Conservation (phyloP, 768 basidiomycete genomes). For the Pulveroboletus sp. region DNA sequence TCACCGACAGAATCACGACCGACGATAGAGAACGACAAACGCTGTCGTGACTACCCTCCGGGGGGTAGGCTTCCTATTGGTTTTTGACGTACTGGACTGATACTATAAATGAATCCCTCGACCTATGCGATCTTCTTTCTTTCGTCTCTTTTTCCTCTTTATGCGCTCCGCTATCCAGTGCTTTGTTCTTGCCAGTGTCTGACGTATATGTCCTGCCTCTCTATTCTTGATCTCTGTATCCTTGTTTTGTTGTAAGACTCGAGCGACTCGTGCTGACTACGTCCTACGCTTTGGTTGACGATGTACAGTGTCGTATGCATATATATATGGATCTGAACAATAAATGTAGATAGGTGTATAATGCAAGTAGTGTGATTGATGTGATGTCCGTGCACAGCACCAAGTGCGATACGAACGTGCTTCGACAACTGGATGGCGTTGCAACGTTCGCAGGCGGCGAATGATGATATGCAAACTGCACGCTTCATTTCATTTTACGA, state of each 20-base stretch:
- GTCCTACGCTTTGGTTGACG: background rate
- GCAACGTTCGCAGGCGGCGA: no score
- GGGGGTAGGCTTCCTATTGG: no score
- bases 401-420: no score
- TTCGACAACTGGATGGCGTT: no score
- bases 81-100: conserved; percentile 3
- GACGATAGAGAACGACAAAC: background rate
- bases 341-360: background rate
- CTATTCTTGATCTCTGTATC: background rate
- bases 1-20: background rate
- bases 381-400: no score
- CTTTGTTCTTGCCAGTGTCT: background rate
- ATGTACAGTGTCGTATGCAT: background rate
- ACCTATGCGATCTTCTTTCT: conserved; percentile 1
- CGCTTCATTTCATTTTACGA: no score
- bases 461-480: no score
- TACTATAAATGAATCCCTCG: background rate
- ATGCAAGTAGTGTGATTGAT: no score
- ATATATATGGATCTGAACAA: background rate
- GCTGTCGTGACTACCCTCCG: background rate
- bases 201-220: background rate
- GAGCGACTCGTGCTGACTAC: background rate
- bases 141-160: background rate
- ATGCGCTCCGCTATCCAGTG: background rate
- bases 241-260: conserved; percentile 2